Base-by-base conservation (phyloP, 2,329 filamentous ascomycete species). In the Phaeosphaeria sp. region DNA sequence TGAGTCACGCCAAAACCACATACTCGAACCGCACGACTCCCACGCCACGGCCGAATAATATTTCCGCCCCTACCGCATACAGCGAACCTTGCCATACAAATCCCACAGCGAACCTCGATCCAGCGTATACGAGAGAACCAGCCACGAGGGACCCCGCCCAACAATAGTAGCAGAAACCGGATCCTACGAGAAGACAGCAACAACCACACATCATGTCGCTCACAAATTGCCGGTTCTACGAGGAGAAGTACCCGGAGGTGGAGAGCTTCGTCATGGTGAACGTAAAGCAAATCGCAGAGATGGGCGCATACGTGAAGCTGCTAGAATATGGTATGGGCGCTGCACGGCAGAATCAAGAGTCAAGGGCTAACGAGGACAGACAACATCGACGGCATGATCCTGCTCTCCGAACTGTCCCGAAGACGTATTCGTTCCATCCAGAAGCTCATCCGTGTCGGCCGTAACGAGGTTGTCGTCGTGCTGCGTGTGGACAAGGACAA, bases 241-340 rank as follows among this genome's bases (percentile, higher is more conserved):
- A 97, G 86, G 92, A 97, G 83, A 96, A 96, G 82, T 97, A 91
- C 76, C 93, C 93, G 58, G 95, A 98, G 86, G 94, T 99, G 78
- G 95, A 99, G 83, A 96, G 92, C 86, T 98, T 97, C 82, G 96
- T 99, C 78, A 99, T 99, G 95, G 95, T 99, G 79, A 99, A 98
- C 81, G 95, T 98, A 74, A 96, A 97, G 87, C 93, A 97, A 89
- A 99, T 99, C 78, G 95, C 95, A 79, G 96, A 99, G 82, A 99
- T 99, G 96, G 95, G 95, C 80, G 95, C 96, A 73, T 99, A 99
- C 80, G 96, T 99, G 76, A 99, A 99, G 84, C 89, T 99, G 55
- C 90, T 99, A 72, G 95, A 99, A 83, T 99, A 99, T 82, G 74
- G 73, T 75, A 55, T 47, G 68, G 58, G 55, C 17, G 33, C 24